Base-by-base conservation (phyloP, 306 rosid genomes). In the Rosa persica region DNA sequence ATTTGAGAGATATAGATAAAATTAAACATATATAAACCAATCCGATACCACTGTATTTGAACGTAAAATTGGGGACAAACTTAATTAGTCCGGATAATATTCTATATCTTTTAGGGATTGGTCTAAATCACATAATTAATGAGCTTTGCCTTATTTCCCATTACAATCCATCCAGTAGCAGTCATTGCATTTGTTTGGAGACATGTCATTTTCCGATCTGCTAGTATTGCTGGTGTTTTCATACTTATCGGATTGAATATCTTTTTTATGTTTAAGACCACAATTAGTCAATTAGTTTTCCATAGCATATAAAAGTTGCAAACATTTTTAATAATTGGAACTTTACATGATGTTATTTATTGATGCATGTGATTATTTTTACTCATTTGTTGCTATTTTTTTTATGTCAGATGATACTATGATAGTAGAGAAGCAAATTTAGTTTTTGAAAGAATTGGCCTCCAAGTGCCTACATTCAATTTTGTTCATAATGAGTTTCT, bases 171-270 rank as follows among this genome's bases (percentile, higher is more conserved):
- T 61, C 60, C 48, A 20, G 64, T 47, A 36, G 9, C 34, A 19
- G 20, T 30, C 47, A 44, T 19, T 62, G 23, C 60, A 25, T 19
- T 60, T 25, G 19, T 13, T 62, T 27, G 79, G 72, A 64, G 48
- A 54, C 79, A 20, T 27, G 47, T 34, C 79, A 62, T 44, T 61
- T 25, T 75, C 70, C 58, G 27, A 25, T 20, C 74, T 46, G 6
- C 40, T 7, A 44, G 20, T 67, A 8, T 0, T 8, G 61, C 42
- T 7, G n/a, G 12, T 57, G 30, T 4, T 47, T 20, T 5, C 34
- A 15, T 27, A 6, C 58, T 25, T 70, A 30, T 12, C 52, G 25
- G 44, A 48, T 71, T 30, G 75, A 54, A 48, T 30, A 3, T 48
- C 19, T 8, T 20, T 30, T 47, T 17, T 17, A 11, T 68, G 34